These are phyloP conservation scores for Pseudogymnoascus sp. DNA, from an alignment of 2,329 filamentous ascomycete genomes.

Conservation along the genomic window DNA sequence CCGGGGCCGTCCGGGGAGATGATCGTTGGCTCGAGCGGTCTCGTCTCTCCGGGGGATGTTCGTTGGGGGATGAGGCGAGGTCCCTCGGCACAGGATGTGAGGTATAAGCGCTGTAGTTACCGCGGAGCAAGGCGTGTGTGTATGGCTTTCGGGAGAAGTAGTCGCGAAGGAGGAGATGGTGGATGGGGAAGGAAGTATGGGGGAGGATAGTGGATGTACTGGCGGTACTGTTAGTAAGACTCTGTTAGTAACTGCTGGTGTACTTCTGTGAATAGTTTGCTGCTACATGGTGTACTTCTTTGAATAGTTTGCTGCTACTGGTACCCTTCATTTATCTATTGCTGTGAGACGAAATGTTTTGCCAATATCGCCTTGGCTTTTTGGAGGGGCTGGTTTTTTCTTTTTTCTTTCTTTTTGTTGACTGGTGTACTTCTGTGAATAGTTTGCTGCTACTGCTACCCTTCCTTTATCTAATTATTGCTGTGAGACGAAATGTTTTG, in stretches of 20 bases:
- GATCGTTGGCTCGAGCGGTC: no score
- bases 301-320: neutral
- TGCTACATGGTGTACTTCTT: no score
- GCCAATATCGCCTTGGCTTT: constrained; percentile 5
- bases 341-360: neutral
- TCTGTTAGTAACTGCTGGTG: neutral
- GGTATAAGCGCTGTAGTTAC: neutral
- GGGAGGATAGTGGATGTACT: no score
- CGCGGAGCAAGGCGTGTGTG: neutral
- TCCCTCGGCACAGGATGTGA: neutral
- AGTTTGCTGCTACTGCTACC: neutral
- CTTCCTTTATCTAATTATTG: no score
- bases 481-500: neutral
- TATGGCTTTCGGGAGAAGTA: neutral
- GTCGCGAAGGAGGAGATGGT: neutral
- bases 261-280: neutral
- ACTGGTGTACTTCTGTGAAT: no score
- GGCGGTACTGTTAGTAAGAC: neutral
- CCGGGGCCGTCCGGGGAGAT: no score
- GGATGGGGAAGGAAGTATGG: neutral
- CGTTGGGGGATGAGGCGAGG: neutral
- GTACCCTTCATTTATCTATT: no score
- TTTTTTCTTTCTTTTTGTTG: neutral
- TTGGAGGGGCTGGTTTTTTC: neutral
- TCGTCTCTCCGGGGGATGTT: neutral